Conservation (phyloP, 2,329 filamentous ascomycete genomes). For the Colletotrichum sp. region DNA sequence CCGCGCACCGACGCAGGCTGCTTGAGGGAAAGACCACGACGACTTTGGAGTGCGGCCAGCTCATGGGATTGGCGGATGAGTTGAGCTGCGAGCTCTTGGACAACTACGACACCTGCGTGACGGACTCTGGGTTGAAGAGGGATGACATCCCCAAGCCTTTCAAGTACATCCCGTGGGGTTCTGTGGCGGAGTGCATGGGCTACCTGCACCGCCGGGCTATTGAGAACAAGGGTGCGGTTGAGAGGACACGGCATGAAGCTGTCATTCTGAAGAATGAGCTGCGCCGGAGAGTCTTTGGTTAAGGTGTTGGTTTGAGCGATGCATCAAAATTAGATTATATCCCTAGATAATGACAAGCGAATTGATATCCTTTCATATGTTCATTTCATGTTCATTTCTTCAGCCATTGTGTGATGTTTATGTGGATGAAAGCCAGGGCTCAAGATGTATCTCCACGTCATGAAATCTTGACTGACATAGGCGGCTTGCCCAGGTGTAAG, state of each 20-base stretch:
- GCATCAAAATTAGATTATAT: neutral
- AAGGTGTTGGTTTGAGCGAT: neutral
- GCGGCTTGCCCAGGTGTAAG: neutral
- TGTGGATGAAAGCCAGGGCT: neutral
- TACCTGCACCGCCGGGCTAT: conserved; percentile 25
- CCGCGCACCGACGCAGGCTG: conserved; percentile 58
- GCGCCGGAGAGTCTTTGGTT: conserved; percentile 28
- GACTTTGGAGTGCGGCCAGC: conserved; percentile 40
- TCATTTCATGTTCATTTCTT: conserved; percentile 41
- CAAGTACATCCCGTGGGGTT: conserved; percentile 26
- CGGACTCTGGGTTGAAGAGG: conserved; percentile 7
- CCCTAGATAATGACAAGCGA: conserved; percentile 3
- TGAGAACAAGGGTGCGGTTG: conserved; percentile 22
- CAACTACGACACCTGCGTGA: conserved; percentile 9
- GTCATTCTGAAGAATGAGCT: conserved; percentile 32
- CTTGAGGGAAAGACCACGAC: conserved; percentile 47
- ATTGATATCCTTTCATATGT: conserved; percentile 24
- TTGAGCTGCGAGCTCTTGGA: conserved; percentile 70
- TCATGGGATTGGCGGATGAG: conserved; percentile 84
- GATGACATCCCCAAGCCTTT: conserved; percentile 20
- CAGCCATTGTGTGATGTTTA: neutral
- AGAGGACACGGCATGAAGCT: conserved; percentile 29
- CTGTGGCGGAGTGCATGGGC: conserved; percentile 25
- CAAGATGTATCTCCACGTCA: accelerated
- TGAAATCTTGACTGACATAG: neutral